Conservation (phyloP, 2,329 filamentous ascomycete species). For the Alternaria sp. region DNA sequence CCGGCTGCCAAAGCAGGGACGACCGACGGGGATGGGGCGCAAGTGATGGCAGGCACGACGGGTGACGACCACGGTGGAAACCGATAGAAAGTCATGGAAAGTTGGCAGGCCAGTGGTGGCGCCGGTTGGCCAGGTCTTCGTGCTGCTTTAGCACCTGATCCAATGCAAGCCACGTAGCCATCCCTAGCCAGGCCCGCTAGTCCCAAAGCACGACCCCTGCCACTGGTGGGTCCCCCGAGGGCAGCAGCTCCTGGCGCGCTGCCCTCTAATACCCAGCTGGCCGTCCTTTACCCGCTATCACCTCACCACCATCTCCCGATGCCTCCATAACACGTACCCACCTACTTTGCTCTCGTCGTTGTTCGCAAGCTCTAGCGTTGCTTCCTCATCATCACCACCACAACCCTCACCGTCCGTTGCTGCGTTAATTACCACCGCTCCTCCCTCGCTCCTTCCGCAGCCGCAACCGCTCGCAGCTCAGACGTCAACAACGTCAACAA, state of each 20-base stretch:
- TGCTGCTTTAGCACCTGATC: constrained; percentile 19
- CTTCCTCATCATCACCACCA: constrained; percentile 4
- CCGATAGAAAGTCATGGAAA: constrained; percentile 17
- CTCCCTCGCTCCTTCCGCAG: constrained; percentile 39
- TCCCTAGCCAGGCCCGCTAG: background rate
- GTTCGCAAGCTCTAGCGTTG: constrained; percentile 37
- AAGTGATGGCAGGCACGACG: background rate
- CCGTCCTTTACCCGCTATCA: constrained; percentile 29
- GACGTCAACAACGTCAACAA: constrained; percentile 26
- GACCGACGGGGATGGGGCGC: background rate
- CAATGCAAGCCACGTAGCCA: constrained; percentile 17
- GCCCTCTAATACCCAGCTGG: constrained; percentile 21
- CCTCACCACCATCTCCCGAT: constrained; percentile 35
- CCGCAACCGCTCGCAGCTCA: constrained; percentile 26
- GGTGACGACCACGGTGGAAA: constrained; percentile 10
- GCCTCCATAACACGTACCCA: constrained; percentile 37
- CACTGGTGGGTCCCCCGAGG: constrained; percentile 12
- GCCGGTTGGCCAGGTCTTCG: constrained; percentile 12
- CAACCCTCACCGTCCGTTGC: constrained; percentile 11
- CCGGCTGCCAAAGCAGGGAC: constrained; percentile 4
- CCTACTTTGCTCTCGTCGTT: constrained; percentile 30
- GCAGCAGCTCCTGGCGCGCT: constrained; percentile 11
- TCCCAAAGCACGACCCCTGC: constrained; percentile 7
- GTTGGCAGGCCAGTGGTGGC: constrained; percentile 18
- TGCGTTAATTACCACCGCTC: constrained; percentile 32